Conservation (phyloP, 495 filamentous ascomycete species). For the Penicillium argentinense region DNA sequence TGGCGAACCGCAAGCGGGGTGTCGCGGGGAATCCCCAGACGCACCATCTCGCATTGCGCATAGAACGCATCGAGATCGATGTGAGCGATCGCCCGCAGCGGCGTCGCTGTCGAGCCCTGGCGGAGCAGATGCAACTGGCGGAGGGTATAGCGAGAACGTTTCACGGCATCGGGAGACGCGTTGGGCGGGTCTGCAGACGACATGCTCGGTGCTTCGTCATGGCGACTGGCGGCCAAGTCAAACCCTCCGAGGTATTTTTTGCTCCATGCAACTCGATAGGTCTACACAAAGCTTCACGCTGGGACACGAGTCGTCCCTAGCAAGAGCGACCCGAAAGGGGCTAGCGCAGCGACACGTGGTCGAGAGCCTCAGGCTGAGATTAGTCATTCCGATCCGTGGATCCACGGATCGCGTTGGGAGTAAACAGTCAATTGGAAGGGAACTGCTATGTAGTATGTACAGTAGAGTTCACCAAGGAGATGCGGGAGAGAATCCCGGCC, state of each 20-base stretch:
- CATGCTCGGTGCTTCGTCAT: conserved; percentile 26
- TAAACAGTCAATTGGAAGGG: background rate
- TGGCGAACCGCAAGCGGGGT: conserved; percentile 86
- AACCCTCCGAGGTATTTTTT: background rate
- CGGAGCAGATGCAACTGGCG: conserved; percentile 76
- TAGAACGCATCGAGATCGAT: conserved; percentile 98
- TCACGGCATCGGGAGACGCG: conserved; percentile 39
- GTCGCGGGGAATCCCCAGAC: conserved; percentile 69
- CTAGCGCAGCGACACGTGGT: conserved; percentile 21
- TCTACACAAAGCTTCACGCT: background rate
- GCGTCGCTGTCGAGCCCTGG: conserved; percentile 66
- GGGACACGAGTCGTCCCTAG: conserved; percentile 8
- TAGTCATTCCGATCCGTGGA: conserved; percentile 1
- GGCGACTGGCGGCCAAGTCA: conserved; percentile 5
- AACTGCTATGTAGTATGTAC: background rate
- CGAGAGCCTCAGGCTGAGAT: conserved; percentile 11
- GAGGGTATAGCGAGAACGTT: conserved; percentile 76
- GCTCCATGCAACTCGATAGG: background rate
- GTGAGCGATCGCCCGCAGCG: conserved; percentile 84
- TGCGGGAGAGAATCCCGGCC: background rate
- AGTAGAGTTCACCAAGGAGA: background rate
- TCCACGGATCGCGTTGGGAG: background rate
- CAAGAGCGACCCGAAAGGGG: conserved; percentile 8
- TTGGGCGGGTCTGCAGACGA: conserved; percentile 26
- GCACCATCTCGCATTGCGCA: conserved; percentile 92